Evolutionary conservation across 352 stramenopile genomes (phyloP).

Genomic region (Globisporangium splendens): DNA sequence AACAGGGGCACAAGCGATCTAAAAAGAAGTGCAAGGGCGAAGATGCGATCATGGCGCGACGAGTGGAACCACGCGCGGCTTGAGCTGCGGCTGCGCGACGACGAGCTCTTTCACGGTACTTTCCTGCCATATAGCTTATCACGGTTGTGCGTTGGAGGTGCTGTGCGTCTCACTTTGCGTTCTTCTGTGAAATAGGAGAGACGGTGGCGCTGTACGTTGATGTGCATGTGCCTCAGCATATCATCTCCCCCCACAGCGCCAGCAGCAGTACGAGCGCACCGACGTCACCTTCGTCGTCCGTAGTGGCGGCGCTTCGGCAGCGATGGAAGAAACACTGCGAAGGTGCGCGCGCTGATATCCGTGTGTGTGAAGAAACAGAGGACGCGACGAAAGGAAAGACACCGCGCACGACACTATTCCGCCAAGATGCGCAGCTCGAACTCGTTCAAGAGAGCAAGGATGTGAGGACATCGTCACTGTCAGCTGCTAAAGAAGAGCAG

Average conservation of each 20-base stretch:
- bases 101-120: constrained; percentile 68
- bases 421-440: constrained; percentile 52
- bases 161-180: background rate
- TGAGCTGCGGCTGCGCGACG: constrained; percentile 42
- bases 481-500: constrained; percentile 1
- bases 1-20: too few species aligned
- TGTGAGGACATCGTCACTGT: background rate
- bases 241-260: background rate
- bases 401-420: constrained; percentile 40
- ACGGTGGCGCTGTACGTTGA: constrained; percentile 35
- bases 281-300: background rate
- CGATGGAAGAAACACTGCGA: constrained; percentile 46
- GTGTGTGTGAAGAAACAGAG: constrained; percentile 26
- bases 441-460: constrained; percentile 17
- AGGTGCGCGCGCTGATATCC: constrained; percentile 47
- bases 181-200: constrained; percentile 24
- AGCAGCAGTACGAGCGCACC: background rate
- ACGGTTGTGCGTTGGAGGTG: background rate
- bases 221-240: constrained; percentile 20
- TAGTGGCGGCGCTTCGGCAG: constrained; percentile 9
- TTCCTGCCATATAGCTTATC: background rate
- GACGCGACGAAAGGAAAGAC: constrained; percentile 1
- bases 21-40: background rate
- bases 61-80: constrained; percentile 61
- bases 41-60: constrained; percentile 59